A percentile compares a stretch with the other conserved stretches of the same genome.
Evolutionary conservation across 140 eudicot species (phyloP).

Genomic region (Oenanthe javanica): DNA sequence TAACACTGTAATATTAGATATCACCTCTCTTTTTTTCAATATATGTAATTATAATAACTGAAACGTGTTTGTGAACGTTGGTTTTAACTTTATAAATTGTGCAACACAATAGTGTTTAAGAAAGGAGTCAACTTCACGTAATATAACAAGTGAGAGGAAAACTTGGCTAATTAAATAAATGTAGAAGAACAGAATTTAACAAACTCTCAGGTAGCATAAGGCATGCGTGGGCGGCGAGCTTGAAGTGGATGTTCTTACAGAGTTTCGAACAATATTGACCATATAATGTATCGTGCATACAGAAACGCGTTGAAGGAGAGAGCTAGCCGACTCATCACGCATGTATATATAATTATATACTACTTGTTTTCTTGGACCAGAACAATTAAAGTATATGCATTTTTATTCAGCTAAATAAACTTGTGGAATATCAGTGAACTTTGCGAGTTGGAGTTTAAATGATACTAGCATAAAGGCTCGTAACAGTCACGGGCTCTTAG

Average conservation of each 20-base stretch:
- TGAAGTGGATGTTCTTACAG: background rate
- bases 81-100: background rate
- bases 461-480: no score
- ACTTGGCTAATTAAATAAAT: background rate
- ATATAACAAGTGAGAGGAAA: background rate
- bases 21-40: background rate
- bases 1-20: background rate
- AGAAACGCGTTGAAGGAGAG: background rate
- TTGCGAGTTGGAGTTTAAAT: no score
- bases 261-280: background rate
- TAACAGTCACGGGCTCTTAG: no score
- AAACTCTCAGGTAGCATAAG: background rate
- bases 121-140: background rate
- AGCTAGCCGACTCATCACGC: background rate
- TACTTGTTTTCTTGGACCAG: background rate
- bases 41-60: background rate
- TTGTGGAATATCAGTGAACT: background rate
- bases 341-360: no score
- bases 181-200: background rate
- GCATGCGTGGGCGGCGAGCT: slow-evolving; percentile 1
- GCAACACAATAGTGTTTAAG: background rate
- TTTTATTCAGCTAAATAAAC: no score
- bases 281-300: background rate
- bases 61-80: background rate
- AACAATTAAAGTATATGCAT: background rate